phyloP scores from a whole-genome alignment of 306 rosid species.

The Styphnolobium japonicum region DNA sequence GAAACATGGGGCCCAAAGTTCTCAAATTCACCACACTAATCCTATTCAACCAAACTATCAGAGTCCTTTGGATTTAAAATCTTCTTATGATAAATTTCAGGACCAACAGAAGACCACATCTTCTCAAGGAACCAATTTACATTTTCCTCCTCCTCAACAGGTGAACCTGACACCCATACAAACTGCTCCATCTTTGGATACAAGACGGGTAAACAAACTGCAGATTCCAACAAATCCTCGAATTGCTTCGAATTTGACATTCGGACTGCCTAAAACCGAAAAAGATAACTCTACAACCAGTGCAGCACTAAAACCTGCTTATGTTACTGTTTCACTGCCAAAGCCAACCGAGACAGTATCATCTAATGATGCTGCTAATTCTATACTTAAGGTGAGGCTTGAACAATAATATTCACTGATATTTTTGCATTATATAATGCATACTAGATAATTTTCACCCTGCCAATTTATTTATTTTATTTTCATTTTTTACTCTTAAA shows the following conservation, averaged over 20 bases:
- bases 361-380: constrained; percentile 69
- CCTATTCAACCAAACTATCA: constrained; percentile 73
- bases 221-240: constrained; percentile 99
- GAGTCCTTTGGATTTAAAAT: constrained; percentile 77
- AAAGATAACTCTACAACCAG: constrained; percentile 57
- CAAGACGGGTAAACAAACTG: constrained; percentile 63
- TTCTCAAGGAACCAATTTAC: constrained; percentile 59
- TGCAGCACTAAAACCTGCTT: constrained; percentile 72
- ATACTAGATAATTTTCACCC: neutral
- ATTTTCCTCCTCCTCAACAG: constrained; percentile 66
- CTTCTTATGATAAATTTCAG: constrained; percentile 91
- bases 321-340: constrained; percentile 75
- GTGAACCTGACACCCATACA: constrained; percentile 46
- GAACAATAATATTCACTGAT: constrained; percentile 6
- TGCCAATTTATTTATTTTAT: neutral
- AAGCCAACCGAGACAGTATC: constrained; percentile 55
- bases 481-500: neutral
- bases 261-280: constrained; percentile 59
- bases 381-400: constrained; percentile 68
- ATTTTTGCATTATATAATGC: neutral
- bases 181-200: constrained; percentile 60
- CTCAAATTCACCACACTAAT: constrained; percentile 70
- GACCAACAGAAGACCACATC: constrained; percentile 65
- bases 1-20: constrained; percentile 72
- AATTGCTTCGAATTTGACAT: constrained; percentile 74